These are phyloP conservation scores for Cladorrhinum sp. DNA, from an alignment of 2,329 filamentous ascomycete genomes.

Conservation along the genomic window DNA sequence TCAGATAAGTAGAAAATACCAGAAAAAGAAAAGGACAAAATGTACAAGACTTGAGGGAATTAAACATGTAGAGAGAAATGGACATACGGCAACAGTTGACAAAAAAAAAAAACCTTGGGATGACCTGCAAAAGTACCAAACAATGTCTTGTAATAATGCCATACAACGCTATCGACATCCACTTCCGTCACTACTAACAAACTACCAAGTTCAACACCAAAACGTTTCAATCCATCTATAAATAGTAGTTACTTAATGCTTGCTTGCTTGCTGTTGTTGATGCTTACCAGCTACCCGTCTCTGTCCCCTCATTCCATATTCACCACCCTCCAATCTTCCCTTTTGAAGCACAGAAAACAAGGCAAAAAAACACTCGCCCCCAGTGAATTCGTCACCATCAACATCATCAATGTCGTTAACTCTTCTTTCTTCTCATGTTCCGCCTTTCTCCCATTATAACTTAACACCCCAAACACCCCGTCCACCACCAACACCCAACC, in stretches of 20 bases:
- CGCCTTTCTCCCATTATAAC: slow-evolving; percentile 21
- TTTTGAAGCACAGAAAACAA: not conserved
- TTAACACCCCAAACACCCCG: slow-evolving; percentile 75
- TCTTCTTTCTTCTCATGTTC: not conserved
- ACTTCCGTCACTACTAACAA: not conserved
- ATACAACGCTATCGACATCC: slow-evolving; percentile 1
- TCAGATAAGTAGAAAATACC: too few relatives aligned
- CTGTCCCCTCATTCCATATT: too few relatives aligned
- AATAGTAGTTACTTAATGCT: slow-evolving; percentile 7
- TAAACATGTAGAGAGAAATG: too few relatives aligned
- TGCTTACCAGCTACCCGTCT: not conserved
- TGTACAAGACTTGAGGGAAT: too few relatives aligned
- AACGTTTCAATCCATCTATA: slow-evolving; percentile 1
- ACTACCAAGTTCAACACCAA: not conserved
- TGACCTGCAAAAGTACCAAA: not conserved
- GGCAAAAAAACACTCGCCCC: not conserved
- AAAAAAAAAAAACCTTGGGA: too few relatives aligned
- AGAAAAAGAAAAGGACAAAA: too few relatives aligned
- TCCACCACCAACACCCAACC: slow-evolving; percentile 79
- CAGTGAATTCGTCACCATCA: not conserved
- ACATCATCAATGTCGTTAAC: not conserved
- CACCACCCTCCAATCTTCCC: too few relatives aligned
- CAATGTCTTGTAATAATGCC: not conserved
- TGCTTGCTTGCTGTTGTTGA: slow-evolving; percentile 2
- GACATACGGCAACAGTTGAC: too few relatives aligned